Evolutionary conservation across 2,329 filamentous ascomycete species (phyloP).

Genomic region (Fusarium scirpi): DNA sequence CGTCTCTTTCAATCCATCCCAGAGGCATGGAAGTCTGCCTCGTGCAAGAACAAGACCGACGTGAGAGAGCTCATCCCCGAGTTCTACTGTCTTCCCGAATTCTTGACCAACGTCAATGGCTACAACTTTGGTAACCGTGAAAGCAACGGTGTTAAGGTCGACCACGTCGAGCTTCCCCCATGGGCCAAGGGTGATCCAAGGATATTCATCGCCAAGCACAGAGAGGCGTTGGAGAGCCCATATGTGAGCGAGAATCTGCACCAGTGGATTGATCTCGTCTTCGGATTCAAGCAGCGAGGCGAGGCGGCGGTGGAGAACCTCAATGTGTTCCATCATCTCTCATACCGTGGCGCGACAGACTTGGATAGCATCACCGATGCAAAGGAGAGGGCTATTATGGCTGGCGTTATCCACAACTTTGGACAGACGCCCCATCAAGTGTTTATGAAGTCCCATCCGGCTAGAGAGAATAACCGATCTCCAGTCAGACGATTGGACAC

Average conservation of each 20-base stretch:
- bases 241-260: conserved; percentile 92
- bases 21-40: conserved; percentile 91
- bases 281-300: conserved; percentile 92
- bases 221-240: conserved; percentile 94
- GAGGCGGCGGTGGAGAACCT: conserved; percentile 91
- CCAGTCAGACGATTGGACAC: conserved; percentile 80
- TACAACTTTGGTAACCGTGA: conserved; percentile 95
- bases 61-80: conserved; percentile 95
- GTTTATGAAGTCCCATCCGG: conserved; percentile 83
- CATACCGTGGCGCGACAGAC: conserved; percentile 93
- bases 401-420: conserved; percentile 98
- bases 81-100: conserved; percentile 97
- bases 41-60: conserved; percentile 89
- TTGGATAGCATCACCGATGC: conserved; percentile 91
- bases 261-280: conserved; percentile 95
- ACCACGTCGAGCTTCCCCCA: conserved; percentile 88
- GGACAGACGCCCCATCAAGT: conserved; percentile 97
- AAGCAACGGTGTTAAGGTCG: conserved; percentile 81
- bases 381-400: conserved; percentile 86
- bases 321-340: conserved; percentile 96
- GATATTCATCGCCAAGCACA: conserved; percentile 94
- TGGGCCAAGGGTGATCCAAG: conserved; percentile 98
- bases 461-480: conserved; percentile 75
- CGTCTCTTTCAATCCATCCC: conserved; percentile 93
- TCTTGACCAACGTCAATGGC: conserved; percentile 90